Percentiles rank a stretch among this genome's conserved stretches.
Conservation (phyloP, 371 early-diverging fungal species). For the Mortierella sp. region DNA sequence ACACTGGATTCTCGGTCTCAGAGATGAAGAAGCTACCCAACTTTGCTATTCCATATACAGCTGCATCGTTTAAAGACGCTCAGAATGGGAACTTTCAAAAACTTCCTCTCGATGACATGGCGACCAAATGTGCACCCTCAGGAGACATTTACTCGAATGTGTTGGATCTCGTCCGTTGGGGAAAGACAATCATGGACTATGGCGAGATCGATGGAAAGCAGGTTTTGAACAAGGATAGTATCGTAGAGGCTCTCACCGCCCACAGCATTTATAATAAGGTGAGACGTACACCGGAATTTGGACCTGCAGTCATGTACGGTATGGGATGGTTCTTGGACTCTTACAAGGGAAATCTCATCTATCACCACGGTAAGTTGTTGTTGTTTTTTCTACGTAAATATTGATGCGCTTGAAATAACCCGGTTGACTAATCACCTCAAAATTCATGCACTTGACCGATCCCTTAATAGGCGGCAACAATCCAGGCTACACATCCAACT, state of each 20-base stretch:
- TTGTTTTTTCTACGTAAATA: not conserved
- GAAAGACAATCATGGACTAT: constrained; percentile 3
- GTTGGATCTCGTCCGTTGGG: constrained; percentile 18
- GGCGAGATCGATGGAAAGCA: constrained; percentile 27
- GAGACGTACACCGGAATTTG: constrained; percentile 10
- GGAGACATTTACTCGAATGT: constrained; percentile 21
- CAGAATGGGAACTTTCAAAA: constrained; percentile 5
- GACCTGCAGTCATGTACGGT: constrained; percentile 13
- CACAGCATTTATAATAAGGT: constrained; percentile 1
- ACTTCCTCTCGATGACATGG: not conserved
- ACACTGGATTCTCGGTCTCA: constrained; percentile 4
- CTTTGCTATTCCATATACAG: not conserved
- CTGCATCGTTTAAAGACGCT: constrained; percentile 6
- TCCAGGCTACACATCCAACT: constrained; percentile 12
- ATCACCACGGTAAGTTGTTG: constrained; percentile 26
- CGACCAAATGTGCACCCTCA: not conserved
- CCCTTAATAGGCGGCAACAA: constrained; percentile 13
- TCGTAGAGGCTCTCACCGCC: constrained; percentile 8
- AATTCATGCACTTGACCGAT: not conserved
- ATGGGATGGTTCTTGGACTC: constrained; percentile 30
- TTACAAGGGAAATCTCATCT: constrained; percentile 24
- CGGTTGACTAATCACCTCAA: too few species aligned
- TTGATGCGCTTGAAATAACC: not conserved
- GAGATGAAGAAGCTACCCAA: constrained; percentile 15
- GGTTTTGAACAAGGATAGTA: constrained; percentile 27